Evolutionary conservation across 2,329 filamentous ascomycete species (phyloP).

Genomic region (Arthrinium phaeospermum): DNA sequence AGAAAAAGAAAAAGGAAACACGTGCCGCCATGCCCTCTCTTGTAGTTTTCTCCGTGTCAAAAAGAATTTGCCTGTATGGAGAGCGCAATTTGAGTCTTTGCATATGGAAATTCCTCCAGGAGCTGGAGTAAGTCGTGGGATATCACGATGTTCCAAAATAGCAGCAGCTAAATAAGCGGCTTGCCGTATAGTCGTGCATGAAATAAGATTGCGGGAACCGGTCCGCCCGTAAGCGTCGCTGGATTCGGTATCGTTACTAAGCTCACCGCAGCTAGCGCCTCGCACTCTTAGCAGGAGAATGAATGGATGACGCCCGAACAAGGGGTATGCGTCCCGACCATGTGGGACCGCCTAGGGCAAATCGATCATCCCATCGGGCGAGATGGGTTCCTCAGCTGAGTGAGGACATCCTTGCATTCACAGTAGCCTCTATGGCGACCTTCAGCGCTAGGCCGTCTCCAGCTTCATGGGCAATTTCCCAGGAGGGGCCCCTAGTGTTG

Average conservation of each 20-base stretch:
- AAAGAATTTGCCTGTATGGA: not conserved
- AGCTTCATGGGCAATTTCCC: not conserved
- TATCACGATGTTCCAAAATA: not conserved
- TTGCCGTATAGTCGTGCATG: not conserved
- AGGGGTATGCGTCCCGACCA: not conserved
- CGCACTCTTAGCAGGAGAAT: not conserved
- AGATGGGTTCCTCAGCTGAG: conserved; percentile 3
- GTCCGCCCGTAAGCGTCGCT: conserved; percentile 3
- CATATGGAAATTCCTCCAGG: not conserved
- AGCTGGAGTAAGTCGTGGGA: not conserved
- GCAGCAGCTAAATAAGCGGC: not conserved
- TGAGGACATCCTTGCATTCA: not conserved
- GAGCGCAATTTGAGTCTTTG: not conserved
- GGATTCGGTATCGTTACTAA: not conserved
- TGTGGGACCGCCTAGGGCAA: not conserved
- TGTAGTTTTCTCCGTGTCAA: no score
- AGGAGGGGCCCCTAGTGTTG: conserved; percentile 7
- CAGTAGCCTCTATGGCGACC: not conserved
- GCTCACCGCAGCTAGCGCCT: not conserved
- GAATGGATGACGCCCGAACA: not conserved
- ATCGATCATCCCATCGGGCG: not conserved
- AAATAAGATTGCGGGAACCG: conserved; percentile 16
- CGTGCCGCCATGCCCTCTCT: not conserved
- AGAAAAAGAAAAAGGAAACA: not conserved
- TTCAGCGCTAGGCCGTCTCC: not conserved